Evolutionary conservation across 495 filamentous ascomycete genomes (phyloP), one percentile per base, ranked within the genome.

Genomic region (Daldinia vernicosa): DNA sequence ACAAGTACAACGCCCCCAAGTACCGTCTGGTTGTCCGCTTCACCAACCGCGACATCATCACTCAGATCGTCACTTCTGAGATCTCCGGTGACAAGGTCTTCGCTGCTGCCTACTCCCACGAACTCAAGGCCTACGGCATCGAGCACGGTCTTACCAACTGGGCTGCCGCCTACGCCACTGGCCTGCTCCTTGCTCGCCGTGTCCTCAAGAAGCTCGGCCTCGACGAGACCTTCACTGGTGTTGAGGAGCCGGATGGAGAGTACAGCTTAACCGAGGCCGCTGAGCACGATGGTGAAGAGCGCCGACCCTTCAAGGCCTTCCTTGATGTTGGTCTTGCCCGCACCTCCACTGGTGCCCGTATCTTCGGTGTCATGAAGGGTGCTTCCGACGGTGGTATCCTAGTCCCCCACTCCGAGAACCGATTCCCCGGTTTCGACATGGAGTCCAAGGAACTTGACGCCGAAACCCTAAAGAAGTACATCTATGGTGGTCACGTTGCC

Each of bases 311-410:
- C 92, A 98, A 98, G 91, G 92, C 90, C 80, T 92, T 92, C 90
- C 89, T 99, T 67, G 95, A 99, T 81, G 95, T 99, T 75, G 95
- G 95, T 87, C 92, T 99, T 79, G 87, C 89, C 84, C 91, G 95
- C 74, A 99, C 95, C 78, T 97, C 94, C 72, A 98, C 96, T 75
- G 95, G 95, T 88, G 93, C 95, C 81, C 93, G 96, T 83, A 87
- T 99, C 85, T 99, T 99, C 84, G 95, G 90, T 83, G 96, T 94
- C 83, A 96, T 99, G 93, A 99, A 99, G 90, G 95, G 95, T 87
- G 96, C 95, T 75, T 97, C 93, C 69, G 95, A 99, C 84, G 95
- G 95, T 82, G 95, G 95, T 81, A 91, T 99, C 85, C 89, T 92
- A 83, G 86, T 99, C 75, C 95, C 95, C 74, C 95, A 99, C 91